Percentiles rank a stretch among this genome's conserved stretches.
Evolutionary conservation across 2,329 filamentous ascomycete species (phyloP).

Genomic region (Hirsutella minnesotensis): DNA sequence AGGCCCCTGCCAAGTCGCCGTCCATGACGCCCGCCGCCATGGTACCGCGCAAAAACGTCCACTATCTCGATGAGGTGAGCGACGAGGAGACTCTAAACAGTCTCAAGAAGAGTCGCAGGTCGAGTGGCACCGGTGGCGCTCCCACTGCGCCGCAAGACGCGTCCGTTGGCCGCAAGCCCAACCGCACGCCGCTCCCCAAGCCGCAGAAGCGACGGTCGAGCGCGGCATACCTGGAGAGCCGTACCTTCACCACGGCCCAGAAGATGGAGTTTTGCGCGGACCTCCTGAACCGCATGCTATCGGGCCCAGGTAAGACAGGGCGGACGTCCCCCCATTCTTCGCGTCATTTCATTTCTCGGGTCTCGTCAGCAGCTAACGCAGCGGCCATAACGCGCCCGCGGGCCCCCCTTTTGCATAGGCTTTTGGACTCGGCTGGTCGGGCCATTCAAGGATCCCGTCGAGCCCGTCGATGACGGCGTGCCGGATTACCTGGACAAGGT

Average conservation of each 20-base stretch:
- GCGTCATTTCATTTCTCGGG: too few relatives aligned
- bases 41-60: constrained; percentile 31
- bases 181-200: constrained; percentile 20
- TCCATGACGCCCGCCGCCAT: constrained; percentile 6
- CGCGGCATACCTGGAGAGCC: constrained; percentile 17
- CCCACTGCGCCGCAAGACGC: constrained; percentile 10
- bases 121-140: constrained; percentile 11
- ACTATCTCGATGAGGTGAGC: constrained; percentile 32
- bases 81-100: constrained; percentile 23
- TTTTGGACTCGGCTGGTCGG: constrained; percentile 57
- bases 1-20: constrained; percentile 12
- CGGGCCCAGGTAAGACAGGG: constrained; percentile 38
- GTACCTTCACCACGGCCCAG: constrained; percentile 22
- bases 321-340: not conserved
- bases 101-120: constrained; percentile 30
- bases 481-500: constrained; percentile 51
- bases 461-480: constrained; percentile 42
- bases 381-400: not conserved
- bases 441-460: constrained; percentile 48
- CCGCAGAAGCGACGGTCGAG: constrained; percentile 23
- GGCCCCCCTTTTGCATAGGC: constrained; percentile 25
- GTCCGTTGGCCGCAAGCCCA: constrained; percentile 15
- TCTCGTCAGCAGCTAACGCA: too few relatives aligned
- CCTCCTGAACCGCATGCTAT: constrained; percentile 47
- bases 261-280: constrained; percentile 49